These are phyloP conservation scores for Striga hermonthica DNA, from an alignment of 305 asterid species.

Conservation along the genomic window DNA sequence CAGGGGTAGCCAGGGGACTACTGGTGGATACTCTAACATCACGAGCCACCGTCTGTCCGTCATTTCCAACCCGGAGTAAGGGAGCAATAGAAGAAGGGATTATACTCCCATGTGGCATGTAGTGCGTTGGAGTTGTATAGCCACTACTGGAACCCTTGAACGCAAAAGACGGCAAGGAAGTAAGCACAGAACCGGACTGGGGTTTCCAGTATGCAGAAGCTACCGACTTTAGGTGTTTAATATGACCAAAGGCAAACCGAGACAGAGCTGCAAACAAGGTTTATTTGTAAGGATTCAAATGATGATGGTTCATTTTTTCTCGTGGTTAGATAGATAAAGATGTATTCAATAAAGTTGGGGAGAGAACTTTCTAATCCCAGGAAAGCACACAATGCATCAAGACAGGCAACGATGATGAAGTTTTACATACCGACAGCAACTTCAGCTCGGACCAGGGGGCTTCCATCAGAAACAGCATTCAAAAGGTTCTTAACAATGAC, in stretches of 20 bases:
- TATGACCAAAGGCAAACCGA: slow-evolving; percentile 94
- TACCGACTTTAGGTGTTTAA: slow-evolving; percentile 81
- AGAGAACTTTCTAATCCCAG: slow-evolving; percentile 1
- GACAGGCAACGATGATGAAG: slow-evolving; percentile 12
- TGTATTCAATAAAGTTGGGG: too few relatives aligned
- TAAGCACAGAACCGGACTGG: slow-evolving; percentile 67
- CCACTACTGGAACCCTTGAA: slow-evolving; percentile 79
- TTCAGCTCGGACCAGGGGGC: slow-evolving; percentile 97
- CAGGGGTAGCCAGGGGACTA: slow-evolving; percentile 87
- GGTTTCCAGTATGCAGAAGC: slow-evolving; percentile 94
- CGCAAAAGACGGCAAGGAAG: slow-evolving; percentile 79
- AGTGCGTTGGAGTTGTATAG: slow-evolving; percentile 77
- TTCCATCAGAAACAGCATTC: slow-evolving; percentile 89
- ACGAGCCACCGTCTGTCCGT: slow-evolving; percentile 53
- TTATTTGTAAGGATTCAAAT: neutral
- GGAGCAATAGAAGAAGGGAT: slow-evolving; percentile 70
- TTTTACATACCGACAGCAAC: slow-evolving; percentile 82
- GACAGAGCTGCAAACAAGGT: slow-evolving; percentile 72
- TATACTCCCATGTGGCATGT: slow-evolving; percentile 65
- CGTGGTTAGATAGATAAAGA: too few relatives aligned
- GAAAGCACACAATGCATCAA: slow-evolving; percentile 9
- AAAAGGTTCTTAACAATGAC: slow-evolving; percentile 68
- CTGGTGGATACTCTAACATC: slow-evolving; percentile 83
- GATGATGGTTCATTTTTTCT: too few relatives aligned
- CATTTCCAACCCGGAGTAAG: slow-evolving; percentile 61